Conservation (phyloP, 768 basidiomycete species). For the Calocybe cyanea region DNA sequence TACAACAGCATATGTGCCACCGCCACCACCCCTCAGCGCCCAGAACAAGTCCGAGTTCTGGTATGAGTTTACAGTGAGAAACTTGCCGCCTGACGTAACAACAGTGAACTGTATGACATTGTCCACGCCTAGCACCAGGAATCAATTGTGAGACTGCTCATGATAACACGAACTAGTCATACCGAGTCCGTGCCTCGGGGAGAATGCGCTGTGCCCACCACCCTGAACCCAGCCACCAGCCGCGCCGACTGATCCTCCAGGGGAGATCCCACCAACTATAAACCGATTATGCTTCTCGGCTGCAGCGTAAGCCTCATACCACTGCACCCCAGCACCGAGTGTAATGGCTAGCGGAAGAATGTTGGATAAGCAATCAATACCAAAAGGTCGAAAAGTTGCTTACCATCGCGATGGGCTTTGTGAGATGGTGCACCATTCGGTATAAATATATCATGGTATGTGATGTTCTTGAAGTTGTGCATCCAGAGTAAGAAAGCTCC, state of each 20-base stretch:
- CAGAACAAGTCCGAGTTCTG: conserved; percentile 47
- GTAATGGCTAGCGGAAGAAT: conserved; percentile 20
- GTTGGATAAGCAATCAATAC: neutral
- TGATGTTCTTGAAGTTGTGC: conserved; percentile 30
- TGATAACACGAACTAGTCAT: conserved; percentile 1
- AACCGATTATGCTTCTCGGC: conserved; percentile 32
- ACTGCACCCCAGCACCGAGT: conserved; percentile 42
- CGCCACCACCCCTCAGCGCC: conserved; percentile 50
- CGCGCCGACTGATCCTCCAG: conserved; percentile 39
- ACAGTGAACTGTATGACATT: conserved; percentile 42
- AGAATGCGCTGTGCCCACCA: conserved; percentile 40
- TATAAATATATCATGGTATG: conserved; percentile 23
- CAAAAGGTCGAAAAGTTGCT: no score
- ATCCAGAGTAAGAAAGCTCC: conserved; percentile 39
- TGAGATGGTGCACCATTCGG: conserved; percentile 28
- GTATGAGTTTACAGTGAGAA: conserved; percentile 35
- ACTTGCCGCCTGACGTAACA: conserved; percentile 38
- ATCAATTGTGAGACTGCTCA: neutral
- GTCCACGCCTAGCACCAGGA: conserved; percentile 34
- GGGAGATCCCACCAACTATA: conserved; percentile 42
- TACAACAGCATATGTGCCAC: conserved; percentile 47
- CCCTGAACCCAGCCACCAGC: conserved; percentile 47
- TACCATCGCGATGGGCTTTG: conserved; percentile 15
- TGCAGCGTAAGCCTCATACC: conserved; percentile 38
- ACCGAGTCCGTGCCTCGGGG: conserved; percentile 42